A percentile compares a stretch with the other conserved stretches of the same genome.
phyloP scores from a whole-genome alignment of 257 asterid species.

The Rubia yunnanensis region DNA sequence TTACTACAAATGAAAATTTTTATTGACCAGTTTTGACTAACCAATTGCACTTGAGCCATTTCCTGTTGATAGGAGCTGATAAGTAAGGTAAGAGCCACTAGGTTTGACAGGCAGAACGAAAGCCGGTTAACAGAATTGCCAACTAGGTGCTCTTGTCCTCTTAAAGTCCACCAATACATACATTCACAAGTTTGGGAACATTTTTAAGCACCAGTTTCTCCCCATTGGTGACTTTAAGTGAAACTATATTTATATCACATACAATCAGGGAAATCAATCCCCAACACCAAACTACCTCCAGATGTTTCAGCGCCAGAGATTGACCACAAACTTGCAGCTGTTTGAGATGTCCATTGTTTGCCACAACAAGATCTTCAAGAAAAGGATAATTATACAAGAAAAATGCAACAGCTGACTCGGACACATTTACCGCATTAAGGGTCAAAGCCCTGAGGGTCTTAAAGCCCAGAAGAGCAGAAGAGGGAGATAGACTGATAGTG shows the following conservation, averaged over 20 bases:
- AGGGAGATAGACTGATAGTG: no score
- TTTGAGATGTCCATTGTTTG: background rate
- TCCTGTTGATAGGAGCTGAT: background rate
- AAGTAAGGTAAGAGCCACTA: background rate
- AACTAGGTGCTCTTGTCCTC: background rate
- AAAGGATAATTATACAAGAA: slow-evolving; percentile 2
- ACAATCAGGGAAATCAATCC: slow-evolving; percentile 24
- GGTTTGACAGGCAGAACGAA: slow-evolving; percentile 2
- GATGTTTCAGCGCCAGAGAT: slow-evolving; percentile 3
- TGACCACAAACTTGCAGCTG: background rate
- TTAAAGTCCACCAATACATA: slow-evolving; percentile 7
- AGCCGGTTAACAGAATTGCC: background rate
- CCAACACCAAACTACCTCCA: background rate
- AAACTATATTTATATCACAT: slow-evolving; percentile 29
- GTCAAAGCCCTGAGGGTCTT: background rate
- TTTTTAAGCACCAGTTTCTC: slow-evolving; percentile 16
- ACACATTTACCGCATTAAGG: background rate
- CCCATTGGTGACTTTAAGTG: slow-evolving; percentile 16
- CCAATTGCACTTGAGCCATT: background rate
- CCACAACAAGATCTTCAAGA: background rate
- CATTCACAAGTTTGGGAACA: slow-evolving; percentile 38
- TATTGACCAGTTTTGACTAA: background rate
- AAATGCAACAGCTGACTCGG: background rate
- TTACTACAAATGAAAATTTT: background rate
- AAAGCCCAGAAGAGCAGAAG: background rate